phyloP scores from a whole-genome alignment of 2,329 filamentous ascomycete genomes.

The Aspergillus ustus region DNA sequence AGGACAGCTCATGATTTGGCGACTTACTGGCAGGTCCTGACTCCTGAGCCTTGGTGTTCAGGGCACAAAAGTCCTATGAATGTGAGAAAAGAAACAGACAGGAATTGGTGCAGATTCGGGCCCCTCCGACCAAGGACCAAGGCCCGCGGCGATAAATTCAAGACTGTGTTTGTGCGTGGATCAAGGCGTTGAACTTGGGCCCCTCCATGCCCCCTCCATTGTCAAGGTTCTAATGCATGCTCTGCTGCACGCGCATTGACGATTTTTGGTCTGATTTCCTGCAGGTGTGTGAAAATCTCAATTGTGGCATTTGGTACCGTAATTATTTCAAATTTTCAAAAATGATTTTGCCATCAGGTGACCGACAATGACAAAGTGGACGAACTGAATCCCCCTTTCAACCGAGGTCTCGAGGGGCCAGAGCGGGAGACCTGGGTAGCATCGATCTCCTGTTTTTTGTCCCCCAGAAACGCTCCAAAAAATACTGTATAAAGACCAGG shows the following conservation, averaged over 20 bases:
- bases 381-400: neutral
- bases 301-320: neutral
- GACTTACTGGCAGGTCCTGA: neutral
- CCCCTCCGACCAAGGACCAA: neutral
- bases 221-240: slow-evolving; percentile 20
- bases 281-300: slow-evolving; percentile 10
- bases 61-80: neutral
- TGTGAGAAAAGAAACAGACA: neutral
- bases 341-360: neutral
- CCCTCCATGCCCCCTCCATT: slow-evolving; percentile 25
- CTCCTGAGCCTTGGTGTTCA: neutral
- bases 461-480: neutral
- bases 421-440: neutral
- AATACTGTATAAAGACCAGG: neutral
- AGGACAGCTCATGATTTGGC: neutral
- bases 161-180: neutral
- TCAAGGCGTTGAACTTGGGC: slow-evolving; percentile 4
- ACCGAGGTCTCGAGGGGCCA: neutral
- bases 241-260: slow-evolving; percentile 27
- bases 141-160: neutral
- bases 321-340: neutral
- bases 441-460: neutral
- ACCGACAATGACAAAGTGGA: neutral
- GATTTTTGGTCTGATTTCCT: slow-evolving; percentile 15
- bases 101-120: neutral